Evolutionary conservation across 306 rosid genomes (phyloP).

Genomic region (Quercus mongolica): DNA sequence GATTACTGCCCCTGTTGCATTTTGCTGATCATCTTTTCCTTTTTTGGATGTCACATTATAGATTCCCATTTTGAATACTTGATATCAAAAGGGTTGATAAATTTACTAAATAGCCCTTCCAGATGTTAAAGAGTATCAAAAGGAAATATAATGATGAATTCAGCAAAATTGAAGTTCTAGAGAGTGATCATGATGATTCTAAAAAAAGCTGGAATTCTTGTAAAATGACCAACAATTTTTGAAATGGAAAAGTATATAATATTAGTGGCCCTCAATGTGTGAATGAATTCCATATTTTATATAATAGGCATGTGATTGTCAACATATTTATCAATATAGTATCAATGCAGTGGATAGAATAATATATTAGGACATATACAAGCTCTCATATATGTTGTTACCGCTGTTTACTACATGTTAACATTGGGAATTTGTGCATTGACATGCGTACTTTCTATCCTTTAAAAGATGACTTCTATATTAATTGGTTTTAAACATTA

Average conservation of each 20-base stretch:
- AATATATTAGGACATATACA: not conserved
- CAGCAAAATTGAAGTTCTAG: not conserved
- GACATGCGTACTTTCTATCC: not conserved
- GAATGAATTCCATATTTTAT: not conserved
- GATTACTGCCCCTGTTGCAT: not conserved
- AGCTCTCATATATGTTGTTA: not conserved
- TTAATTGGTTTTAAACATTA: constrained; percentile 16
- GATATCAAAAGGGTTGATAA: not conserved
- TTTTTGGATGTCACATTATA: not conserved
- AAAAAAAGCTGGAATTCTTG: not conserved
- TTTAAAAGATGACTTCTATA: constrained; percentile 6
- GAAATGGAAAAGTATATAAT: not conserved
- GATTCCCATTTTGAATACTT: not conserved
- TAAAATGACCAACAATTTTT: not conserved
- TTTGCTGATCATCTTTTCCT: not conserved
- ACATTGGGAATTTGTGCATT: not conserved
- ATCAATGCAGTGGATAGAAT: not conserved
- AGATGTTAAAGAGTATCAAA: no score
- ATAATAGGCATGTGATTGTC: not conserved
- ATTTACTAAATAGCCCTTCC: not conserved
- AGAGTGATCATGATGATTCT: not conserved
- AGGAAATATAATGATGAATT: not conserved
- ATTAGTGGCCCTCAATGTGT: not conserved
- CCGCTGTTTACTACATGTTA: not conserved
- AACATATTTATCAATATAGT: not conserved